A percentile compares a stretch with the other conserved stretches of the same genome.
Evolutionary conservation across 352 stramenopile species (phyloP).

Genomic region (Pythium pectinolyticum): DNA sequence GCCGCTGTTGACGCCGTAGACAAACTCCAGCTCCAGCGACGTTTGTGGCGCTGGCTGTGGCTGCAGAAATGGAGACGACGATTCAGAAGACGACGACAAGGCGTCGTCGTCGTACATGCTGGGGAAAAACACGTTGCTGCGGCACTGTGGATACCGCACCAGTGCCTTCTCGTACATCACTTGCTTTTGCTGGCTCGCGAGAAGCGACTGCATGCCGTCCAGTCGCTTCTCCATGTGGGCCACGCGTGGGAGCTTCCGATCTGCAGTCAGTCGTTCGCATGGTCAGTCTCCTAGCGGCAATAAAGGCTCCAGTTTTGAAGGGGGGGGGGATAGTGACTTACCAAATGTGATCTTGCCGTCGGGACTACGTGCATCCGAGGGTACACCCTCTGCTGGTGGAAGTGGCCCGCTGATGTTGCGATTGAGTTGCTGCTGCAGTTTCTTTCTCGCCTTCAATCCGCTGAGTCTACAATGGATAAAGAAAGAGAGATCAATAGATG

Average conservation of each 20-base stretch:
- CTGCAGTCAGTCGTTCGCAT: constrained; percentile 19
- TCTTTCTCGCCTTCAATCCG: constrained; percentile 42
- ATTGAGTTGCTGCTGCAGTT: constrained; percentile 42
- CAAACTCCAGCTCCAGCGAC: constrained; percentile 57
- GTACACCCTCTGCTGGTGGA: constrained; percentile 23
- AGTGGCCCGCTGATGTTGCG: constrained; percentile 35
- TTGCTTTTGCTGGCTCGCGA: constrained; percentile 58
- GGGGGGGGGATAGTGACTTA: constrained; percentile 26
- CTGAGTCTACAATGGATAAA: constrained; percentile 35
- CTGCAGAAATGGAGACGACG: background rate
- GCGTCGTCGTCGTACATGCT: constrained; percentile 46
- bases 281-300: background rate
- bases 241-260: constrained; percentile 70
- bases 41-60: constrained; percentile 32
- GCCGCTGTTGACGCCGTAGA: constrained; percentile 58
- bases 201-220: constrained; percentile 39
- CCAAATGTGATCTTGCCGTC: constrained; percentile 69
- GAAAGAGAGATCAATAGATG: too few species aligned
- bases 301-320: too few species aligned
- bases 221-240: constrained; percentile 68
- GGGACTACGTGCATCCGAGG: constrained; percentile 38
- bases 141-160: constrained; percentile 62
- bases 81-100: background rate
- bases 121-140: constrained; percentile 66
- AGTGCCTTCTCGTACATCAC: constrained; percentile 63